A percentile compares a stretch with the other conserved stretches of the same genome.
These are phyloP conservation scores for Trypethelium eluteriae DNA, from an alignment of 495 filamentous ascomycete species.

Conservation along the genomic window DNA sequence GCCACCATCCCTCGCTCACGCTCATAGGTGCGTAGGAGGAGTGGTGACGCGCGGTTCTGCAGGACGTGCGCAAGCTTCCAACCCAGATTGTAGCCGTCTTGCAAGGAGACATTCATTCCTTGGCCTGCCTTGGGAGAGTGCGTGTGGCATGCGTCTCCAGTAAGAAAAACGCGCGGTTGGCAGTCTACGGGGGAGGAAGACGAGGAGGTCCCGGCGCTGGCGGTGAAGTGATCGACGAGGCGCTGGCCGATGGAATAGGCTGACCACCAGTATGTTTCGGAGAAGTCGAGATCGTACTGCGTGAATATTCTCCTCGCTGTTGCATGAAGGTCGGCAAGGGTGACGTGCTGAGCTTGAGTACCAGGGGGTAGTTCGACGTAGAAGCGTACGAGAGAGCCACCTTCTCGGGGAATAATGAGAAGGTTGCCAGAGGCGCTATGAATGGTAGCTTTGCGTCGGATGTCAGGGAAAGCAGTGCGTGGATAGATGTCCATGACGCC, in stretches of 20 bases:
- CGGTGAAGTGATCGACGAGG: constrained; percentile 45
- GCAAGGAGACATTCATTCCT: constrained; percentile 79
- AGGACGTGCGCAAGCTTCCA: constrained; percentile 77
- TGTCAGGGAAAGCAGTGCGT: constrained; percentile 67
- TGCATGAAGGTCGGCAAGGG: not conserved
- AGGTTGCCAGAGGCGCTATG: constrained; percentile 48
- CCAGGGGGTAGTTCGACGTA: constrained; percentile 57
- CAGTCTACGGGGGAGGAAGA: no score
- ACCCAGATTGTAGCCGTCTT: constrained; percentile 72
- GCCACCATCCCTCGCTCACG: constrained; percentile 62
- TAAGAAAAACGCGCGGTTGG: constrained; percentile 46
- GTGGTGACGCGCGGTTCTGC: constrained; percentile 45
- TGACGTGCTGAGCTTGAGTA: constrained; percentile 34
- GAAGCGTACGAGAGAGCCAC: constrained; percentile 51
- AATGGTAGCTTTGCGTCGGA: constrained; percentile 53
- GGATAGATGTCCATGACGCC: constrained; percentile 80
- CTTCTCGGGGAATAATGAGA: constrained; percentile 60
- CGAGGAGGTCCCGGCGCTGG: not conserved
- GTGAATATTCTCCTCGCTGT: constrained; percentile 41
- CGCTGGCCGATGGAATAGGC: constrained; percentile 55
- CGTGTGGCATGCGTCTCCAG: constrained; percentile 78
- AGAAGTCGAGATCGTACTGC: constrained; percentile 48
- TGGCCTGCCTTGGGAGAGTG: constrained; percentile 78
- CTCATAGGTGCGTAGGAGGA: constrained; percentile 63
- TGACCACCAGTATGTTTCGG: constrained; percentile 50